Base-by-base conservation (phyloP, 495 filamentous ascomycete genomes). In the Penicillium fimorum region DNA sequence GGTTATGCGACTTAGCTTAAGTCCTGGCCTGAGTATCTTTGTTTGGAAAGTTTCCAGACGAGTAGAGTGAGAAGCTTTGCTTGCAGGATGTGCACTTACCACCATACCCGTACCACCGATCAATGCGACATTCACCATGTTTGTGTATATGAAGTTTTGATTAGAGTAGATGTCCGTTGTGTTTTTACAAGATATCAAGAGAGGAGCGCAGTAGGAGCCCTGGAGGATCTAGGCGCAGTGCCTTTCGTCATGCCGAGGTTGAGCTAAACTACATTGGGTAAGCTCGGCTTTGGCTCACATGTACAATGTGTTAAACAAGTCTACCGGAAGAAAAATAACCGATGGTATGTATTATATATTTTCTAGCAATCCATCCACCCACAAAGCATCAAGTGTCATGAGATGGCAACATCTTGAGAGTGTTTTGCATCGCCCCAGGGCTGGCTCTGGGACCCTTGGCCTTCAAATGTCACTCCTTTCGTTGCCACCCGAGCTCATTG, bases 71-170 rank as follows among this genome's bases (percentile, higher is more conserved):
- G 42, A 13, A 27, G 33, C 2, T 33, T 50, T 51, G 53, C 50
- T 59, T 55, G 38, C 7, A 49, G 5, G 6, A 10, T n/a, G n/a
- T 7, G 11, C 7, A 59, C 72, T 61, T 74, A 80, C 78, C 70
- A 79, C 74, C 68, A 79, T 74, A 43, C 78, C 78, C 8, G 77
- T 81, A 47, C 62, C 68, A 44, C 78, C 78, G 56, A 79, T 55
- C 35, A 81, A 58, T 18, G 74, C 78, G 13, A 70, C 68, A n/a
- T 74, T 73, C 9, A 75, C 68, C 72, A 77, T 73, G 17, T 35
- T 70, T 56, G 9, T 44, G 59, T 24, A n/a, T 35, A 10, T 37
- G 17, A 33, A 13, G 11, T n/a, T 45, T 42, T 44, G 15, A 4
- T 43, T 17, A 13, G 15, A 29, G 53, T 15, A 38, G 3, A 30